Evolutionary conservation across 805 yeast genomes (phyloP).

Genomic region (Starmerella tilneyi): DNA sequence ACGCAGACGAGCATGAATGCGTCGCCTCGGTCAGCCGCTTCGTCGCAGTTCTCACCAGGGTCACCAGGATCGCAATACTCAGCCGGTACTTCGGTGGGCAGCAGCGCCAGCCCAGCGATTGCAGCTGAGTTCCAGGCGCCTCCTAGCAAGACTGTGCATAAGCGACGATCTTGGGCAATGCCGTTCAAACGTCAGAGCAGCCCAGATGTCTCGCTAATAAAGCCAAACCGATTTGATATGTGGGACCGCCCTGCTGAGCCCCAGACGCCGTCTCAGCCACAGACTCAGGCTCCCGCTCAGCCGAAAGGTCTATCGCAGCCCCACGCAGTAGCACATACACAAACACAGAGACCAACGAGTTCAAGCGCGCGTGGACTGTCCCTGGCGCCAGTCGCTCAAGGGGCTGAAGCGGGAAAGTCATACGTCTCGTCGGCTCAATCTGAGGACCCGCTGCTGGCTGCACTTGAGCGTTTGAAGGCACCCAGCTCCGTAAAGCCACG

Average conservation of each 20-base stretch:
- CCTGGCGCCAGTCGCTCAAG: constrained; percentile 6
- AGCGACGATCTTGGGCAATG: constrained; percentile 36
- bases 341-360: neutral
- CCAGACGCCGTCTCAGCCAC: neutral
- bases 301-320: too few relatives aligned
- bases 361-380: neutral
- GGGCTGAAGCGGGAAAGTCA: neutral
- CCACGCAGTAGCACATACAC: neutral
- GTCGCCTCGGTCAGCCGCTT: constrained; percentile 4
- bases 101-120: constrained; percentile 6
- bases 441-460: constrained; percentile 46
- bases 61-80: constrained; percentile 7
- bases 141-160: constrained; percentile 6
- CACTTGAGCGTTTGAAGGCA: constrained; percentile 38
- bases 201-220: constrained; percentile 25
- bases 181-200: constrained; percentile 36
- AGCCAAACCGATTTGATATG: neutral
- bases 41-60: constrained; percentile 5
- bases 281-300: neutral
- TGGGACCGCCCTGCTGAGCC: constrained; percentile 3
- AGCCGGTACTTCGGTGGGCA: constrained; percentile 8
- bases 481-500: constrained; percentile 20
- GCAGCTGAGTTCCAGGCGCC: neutral
- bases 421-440: neutral
- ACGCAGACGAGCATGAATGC: neutral